These are phyloP conservation scores for Cytospora chrysosperma DNA, from an alignment of 2,329 filamentous ascomycete species.

Conservation along the genomic window DNA sequence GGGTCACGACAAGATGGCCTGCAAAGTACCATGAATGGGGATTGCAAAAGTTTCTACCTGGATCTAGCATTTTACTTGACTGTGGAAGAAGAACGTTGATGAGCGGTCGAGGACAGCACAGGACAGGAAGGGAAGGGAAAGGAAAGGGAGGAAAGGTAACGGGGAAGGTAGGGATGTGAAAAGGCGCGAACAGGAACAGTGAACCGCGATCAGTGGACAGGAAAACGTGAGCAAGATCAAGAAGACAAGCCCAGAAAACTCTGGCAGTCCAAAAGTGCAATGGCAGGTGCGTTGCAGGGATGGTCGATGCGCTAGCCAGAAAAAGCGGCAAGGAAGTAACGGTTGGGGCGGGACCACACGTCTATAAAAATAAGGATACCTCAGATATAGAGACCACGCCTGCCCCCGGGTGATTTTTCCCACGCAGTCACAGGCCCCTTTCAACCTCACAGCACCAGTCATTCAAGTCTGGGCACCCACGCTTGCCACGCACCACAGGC, in stretches of 20 bases:
- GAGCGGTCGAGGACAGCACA: not conserved
- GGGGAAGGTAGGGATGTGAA: not conserved
- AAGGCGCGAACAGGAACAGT: not conserved
- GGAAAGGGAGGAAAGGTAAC: not conserved
- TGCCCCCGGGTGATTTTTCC: slow-evolving; percentile 23
- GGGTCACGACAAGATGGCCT: not conserved
- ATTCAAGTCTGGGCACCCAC: not conserved
- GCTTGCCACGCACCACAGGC: not conserved
- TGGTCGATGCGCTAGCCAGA: slow-evolving; percentile 20
- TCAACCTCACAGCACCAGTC: slow-evolving; percentile 11
- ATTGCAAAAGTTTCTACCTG: not conserved
- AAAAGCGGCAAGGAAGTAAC: slow-evolving; percentile 20
- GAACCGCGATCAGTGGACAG: not conserved
- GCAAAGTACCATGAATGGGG: not conserved
- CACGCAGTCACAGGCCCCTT: slow-evolving; percentile 18
- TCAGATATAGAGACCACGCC: slow-evolving; percentile 24
- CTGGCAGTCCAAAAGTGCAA: slow-evolving; percentile 15
- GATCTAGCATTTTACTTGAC: not conserved
- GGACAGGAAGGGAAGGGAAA: not conserved
- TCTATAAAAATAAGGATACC: slow-evolving; percentile 24
- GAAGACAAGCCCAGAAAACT: slow-evolving; percentile 19
- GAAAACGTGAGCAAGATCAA: not conserved
- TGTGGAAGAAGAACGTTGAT: not conserved
- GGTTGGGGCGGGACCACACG: slow-evolving; percentile 18
- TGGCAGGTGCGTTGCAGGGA: slow-evolving; percentile 23